Conservation (phyloP, 176 grass and related monocot species). For the Phragmites australis region DNA sequence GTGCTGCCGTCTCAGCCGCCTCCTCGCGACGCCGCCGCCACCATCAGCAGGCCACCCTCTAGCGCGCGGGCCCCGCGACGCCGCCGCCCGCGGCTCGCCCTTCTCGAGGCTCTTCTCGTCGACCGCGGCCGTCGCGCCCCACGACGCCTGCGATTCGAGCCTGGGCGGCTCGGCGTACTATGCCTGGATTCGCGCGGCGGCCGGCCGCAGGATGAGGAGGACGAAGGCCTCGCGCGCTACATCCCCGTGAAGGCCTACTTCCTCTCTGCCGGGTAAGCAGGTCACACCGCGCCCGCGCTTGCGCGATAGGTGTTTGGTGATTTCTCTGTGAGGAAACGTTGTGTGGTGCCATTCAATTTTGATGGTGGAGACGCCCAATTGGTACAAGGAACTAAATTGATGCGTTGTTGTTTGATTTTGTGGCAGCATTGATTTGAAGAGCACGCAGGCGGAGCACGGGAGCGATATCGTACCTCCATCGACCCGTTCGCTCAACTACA, state of each 20-base stretch:
- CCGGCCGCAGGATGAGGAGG: slow-evolving; percentile 46
- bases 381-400: not conserved
- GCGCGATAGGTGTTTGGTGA: slow-evolving; percentile 36
- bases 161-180: slow-evolving; percentile 41
- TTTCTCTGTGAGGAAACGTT: slow-evolving; percentile 8
- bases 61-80: not conserved
- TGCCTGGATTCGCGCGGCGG: slow-evolving; percentile 48
- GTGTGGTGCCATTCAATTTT: not conserved
- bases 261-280: slow-evolving; percentile 69
- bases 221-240: slow-evolving; percentile 55
- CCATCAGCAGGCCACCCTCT: not conserved
- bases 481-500: slow-evolving; percentile 74
- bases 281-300: not conserved
- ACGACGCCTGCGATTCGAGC: slow-evolving; percentile 35
- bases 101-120: slow-evolving; percentile 39
- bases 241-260: slow-evolving; percentile 96
- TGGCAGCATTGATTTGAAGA: slow-evolving; percentile 92
- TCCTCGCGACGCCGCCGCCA: slow-evolving; percentile 16
- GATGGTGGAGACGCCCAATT: not conserved
- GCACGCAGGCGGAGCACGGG: slow-evolving; percentile 71
- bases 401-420: slow-evolving; percentile 12
- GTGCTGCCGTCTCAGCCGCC: slow-evolving; percentile 50
- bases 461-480: slow-evolving; percentile 67
- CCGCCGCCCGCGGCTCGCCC: not conserved
- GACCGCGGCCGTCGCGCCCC: slow-evolving; percentile 22